Base-by-base conservation (phyloP, 768 basidiomycete species). In the Lactarius vividus region DNA sequence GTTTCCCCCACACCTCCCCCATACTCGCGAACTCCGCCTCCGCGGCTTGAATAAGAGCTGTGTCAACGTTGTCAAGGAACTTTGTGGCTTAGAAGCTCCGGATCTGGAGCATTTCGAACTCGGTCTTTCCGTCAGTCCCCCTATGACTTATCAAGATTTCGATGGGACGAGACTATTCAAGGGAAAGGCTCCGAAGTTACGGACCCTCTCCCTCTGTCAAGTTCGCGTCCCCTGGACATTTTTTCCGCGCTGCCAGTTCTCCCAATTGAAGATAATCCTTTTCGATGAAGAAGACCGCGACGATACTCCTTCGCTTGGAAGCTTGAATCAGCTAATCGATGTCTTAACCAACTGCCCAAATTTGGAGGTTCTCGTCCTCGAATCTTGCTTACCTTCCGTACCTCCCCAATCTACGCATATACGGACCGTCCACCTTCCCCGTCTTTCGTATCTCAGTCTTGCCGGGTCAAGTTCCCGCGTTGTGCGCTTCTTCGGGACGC, bases 11-110 rank as follows among this genome's bases (percentile, higher is more conserved):
- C 59, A 62, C 16, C 18, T 66, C 37, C 31, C 55, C n/a, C 60
- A 62, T 26, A 66, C 46, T 18, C 60, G 65, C 55, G 35, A 40
- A 35, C 56, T 66, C n/a, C 46, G 65, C 11, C 59, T 65, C 44
- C 35, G 26, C 20, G 9, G 7, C 44, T n/a, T 57, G 55, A 15
- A 9, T 6, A 2, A 4, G n/a, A 0, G 0, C 15, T 29, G 57
- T n/a, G 7, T 5, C 10, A 20, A 33, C 20, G 29, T 1, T 54
- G 2, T 53, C 6, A 28, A 10, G 18, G 29, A 57, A 13, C 39
- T 61, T 20, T 57, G 44, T 28, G 8, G 6, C 18, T n/a, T 11
- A 15, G 60, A 40, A 26, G 65, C 65, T 23, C 65, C 65, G 3
- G 31, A 4, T 1, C 15, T 66, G 46, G 60, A 62, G 23, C 55